phyloP scores from a whole-genome alignment of 495 filamentous ascomycete genomes.

The Bathelium albidoporum region DNA sequence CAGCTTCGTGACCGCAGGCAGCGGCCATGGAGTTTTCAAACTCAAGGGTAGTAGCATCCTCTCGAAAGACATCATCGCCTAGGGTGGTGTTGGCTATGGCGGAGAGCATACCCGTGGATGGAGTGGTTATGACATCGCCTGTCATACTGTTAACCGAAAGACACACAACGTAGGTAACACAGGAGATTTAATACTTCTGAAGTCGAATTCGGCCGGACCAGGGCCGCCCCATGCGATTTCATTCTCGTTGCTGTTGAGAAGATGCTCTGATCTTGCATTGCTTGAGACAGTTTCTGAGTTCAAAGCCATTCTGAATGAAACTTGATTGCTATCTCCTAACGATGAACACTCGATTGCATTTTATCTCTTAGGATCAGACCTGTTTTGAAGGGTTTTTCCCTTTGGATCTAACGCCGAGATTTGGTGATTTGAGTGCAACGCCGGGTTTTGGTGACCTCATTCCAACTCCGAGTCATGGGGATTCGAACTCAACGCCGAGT shows the following conservation, averaged over 20 bases:
- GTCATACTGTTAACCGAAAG: not conserved
- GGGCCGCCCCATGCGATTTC: not conserved
- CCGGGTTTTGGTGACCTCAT: too few species aligned
- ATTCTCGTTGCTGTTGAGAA: not conserved
- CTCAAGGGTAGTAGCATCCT: not conserved
- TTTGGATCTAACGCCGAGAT: too few species aligned
- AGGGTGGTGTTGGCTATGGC: not conserved
- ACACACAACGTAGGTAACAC: not conserved
- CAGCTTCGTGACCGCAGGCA: not conserved
- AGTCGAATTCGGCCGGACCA: not conserved
- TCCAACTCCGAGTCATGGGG: too few species aligned
- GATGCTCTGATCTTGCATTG: slow-evolving; percentile 9
- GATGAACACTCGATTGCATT: too few species aligned
- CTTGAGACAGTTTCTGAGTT: slow-evolving; percentile 5
- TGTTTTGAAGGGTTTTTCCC: too few species aligned
- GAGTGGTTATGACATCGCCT: not conserved
- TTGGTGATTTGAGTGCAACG: too few species aligned
- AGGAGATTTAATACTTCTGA: not conserved
- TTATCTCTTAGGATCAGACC: too few species aligned
- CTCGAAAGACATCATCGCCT: not conserved
- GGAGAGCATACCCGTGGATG: not conserved
- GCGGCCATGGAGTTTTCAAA: not conserved
- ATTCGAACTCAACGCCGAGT: too few species aligned
- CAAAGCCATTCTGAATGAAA: not conserved
- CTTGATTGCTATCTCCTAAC: not conserved